Evolutionary conservation across 2,329 filamentous ascomycete species (phyloP).

Genomic region (Penicillium sp.): DNA sequence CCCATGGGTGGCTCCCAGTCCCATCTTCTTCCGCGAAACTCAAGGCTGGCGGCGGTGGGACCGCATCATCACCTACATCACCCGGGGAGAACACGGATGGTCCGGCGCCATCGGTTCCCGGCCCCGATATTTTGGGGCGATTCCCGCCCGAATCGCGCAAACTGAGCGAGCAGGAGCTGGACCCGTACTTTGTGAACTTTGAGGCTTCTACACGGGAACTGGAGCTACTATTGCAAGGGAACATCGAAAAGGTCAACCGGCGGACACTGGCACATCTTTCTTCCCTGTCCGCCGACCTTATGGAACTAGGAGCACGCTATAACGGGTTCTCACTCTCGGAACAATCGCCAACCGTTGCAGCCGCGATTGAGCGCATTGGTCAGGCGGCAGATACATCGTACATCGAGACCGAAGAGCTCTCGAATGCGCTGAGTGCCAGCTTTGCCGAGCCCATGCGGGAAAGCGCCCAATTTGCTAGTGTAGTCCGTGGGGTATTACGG

Average conservation of each 20-base stretch:
- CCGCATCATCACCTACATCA: constrained; percentile 28
- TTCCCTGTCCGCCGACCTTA: constrained; percentile 77
- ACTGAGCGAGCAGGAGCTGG: constrained; percentile 81
- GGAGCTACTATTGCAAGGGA: constrained; percentile 79
- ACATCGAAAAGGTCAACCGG: constrained; percentile 95
- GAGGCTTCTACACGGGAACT: constrained; percentile 89
- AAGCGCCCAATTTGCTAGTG: constrained; percentile 92
- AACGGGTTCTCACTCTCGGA: constrained; percentile 96
- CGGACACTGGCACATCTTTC: constrained; percentile 81
- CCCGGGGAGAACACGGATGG: constrained; percentile 51
- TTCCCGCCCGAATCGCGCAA: constrained; percentile 76
- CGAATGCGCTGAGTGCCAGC: constrained; percentile 78
- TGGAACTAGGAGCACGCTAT: constrained; percentile 90
- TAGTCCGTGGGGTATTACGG: constrained; percentile 80
- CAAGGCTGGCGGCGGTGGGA: constrained; percentile 49
- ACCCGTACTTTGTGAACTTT: constrained; percentile 93
- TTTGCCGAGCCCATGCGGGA: constrained; percentile 98
- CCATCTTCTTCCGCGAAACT: constrained; percentile 83
- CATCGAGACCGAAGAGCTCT: constrained; percentile 88
- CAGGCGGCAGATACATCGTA: constrained; percentile 96
- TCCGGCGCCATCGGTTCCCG: constrained; percentile 55
- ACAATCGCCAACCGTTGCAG: constrained; percentile 77
- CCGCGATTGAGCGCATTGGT: constrained; percentile 88
- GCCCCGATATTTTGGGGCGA: constrained; percentile 64
- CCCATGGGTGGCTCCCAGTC: constrained; percentile 81